Percentiles rank a stretch among this genome's conserved stretches.
phyloP scores from a whole-genome alignment of 2,329 filamentous ascomycete species.

The Phoma sp. region DNA sequence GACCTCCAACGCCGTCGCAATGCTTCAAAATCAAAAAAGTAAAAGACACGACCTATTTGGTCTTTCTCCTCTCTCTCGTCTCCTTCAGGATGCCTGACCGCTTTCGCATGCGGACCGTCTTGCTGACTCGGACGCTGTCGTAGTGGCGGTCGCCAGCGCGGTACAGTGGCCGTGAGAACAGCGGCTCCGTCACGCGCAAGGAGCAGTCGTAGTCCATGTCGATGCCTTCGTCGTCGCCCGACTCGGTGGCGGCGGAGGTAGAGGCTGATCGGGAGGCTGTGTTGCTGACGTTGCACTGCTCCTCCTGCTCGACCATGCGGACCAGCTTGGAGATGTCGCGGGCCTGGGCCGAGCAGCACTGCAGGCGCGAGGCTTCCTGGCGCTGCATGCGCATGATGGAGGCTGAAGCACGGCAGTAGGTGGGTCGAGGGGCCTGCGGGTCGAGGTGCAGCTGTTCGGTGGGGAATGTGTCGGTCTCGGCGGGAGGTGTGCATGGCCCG shows the following conservation, averaged over 20 bases:
- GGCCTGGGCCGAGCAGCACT: constrained; percentile 50
- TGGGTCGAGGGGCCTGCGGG: constrained; percentile 22
- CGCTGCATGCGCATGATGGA: constrained; percentile 50
- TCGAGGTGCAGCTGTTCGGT: constrained; percentile 16
- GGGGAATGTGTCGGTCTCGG: constrained; percentile 30
- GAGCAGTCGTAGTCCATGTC: constrained; percentile 40
- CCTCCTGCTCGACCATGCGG: constrained; percentile 51
- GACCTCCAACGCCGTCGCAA: constrained; percentile 44
- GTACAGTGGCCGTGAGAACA: constrained; percentile 32
- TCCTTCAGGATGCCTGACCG: constrained; percentile 22
- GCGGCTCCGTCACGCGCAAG: constrained; percentile 19
- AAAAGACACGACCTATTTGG: constrained; percentile 20
- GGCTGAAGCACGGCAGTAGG: constrained; percentile 45
- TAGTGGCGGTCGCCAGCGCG: constrained; percentile 36
- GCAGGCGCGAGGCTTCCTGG: constrained; percentile 50
- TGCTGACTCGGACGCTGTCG: constrained; percentile 37
- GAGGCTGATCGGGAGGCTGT: constrained; percentile 17
- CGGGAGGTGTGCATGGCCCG: constrained; percentile 36
- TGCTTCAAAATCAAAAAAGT: constrained; percentile 24
- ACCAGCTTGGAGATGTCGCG: constrained; percentile 53
- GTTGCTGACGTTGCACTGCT: constrained; percentile 51
- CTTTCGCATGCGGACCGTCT: constrained; percentile 44
- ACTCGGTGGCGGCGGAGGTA: constrained; percentile 2
- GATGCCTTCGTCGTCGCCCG: constrained; percentile 44
- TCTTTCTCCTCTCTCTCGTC: constrained; percentile 27